phyloP scores from a whole-genome alignment of 805 yeast species.

The Isabelozyma rhagii region DNA sequence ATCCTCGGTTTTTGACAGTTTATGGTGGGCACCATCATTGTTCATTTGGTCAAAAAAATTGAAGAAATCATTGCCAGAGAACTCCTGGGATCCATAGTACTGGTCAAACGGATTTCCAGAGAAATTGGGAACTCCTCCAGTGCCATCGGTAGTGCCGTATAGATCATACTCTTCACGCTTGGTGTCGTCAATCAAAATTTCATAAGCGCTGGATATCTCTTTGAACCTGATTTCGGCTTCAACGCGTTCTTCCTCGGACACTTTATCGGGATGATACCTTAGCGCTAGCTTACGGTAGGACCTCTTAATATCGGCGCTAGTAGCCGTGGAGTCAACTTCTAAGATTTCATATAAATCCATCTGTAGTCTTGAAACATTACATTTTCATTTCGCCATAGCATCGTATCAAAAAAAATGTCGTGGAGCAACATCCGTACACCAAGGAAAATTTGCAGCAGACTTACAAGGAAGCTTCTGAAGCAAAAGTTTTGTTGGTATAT shows the following conservation, averaged over 20 bases:
- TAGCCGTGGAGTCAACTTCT: constrained; percentile 65
- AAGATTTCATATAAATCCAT: constrained; percentile 57
- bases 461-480: no score
- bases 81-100: constrained; percentile 38
- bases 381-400: no score
- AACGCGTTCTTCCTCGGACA: constrained; percentile 59
- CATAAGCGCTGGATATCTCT: constrained; percentile 84
- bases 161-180: constrained; percentile 57
- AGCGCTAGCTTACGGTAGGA: constrained; percentile 86
- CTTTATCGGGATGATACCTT: constrained; percentile 87
- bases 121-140: constrained; percentile 14
- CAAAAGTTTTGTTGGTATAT: not conserved
- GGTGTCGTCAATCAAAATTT: constrained; percentile 68
- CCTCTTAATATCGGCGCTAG: constrained; percentile 68
- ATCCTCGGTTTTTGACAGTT: constrained; percentile 52
- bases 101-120: constrained; percentile 39
- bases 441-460: not conserved
- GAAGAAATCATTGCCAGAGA: constrained; percentile 72
- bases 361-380: no score
- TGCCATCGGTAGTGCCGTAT: constrained; percentile 44
- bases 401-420: no score
- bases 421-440: not conserved
- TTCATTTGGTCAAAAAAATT: constrained; percentile 57
- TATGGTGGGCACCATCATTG: constrained; percentile 12
- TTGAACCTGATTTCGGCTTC: constrained; percentile 78